A percentile compares a stretch with the other conserved stretches of the same genome.
Evolutionary conservation across 129 eudicot genomes (phyloP).

Genomic region (Glebionis coronaria): DNA sequence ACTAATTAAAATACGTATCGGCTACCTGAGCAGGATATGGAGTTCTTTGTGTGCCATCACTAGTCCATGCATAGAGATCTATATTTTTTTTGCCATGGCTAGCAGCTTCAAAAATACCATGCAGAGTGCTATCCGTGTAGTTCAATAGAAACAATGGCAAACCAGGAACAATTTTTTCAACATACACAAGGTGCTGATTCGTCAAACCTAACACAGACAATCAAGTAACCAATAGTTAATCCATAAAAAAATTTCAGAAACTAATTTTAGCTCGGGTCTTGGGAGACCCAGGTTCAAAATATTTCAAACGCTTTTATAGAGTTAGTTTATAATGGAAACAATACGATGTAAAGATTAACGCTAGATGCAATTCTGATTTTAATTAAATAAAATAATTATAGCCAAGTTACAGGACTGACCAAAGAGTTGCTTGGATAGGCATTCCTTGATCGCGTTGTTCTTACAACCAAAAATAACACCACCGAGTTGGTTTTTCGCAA

Average conservation of each 20-base stretch:
- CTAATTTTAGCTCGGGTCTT: too few species aligned
- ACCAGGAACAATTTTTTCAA: constrained; percentile 73
- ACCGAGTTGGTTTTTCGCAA: constrained; percentile 55
- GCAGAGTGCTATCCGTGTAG: constrained; percentile 53
- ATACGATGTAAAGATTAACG: not conserved
- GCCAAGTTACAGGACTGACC: constrained; percentile 44
- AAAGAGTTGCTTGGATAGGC: constrained; percentile 68
- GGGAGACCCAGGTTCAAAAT: too few species aligned
- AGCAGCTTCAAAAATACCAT: constrained; percentile 88
- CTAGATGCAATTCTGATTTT: too few species aligned
- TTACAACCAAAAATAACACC: constrained; percentile 77
- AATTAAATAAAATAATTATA: not conserved
- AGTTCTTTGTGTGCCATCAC: constrained; percentile 57
- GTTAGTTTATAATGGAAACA: not conserved
- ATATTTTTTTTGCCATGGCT: constrained; percentile 70
- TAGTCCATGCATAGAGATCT: constrained; percentile 79
- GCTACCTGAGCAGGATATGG: constrained; percentile 75
- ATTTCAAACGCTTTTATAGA: not conserved
- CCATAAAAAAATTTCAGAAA: too few species aligned
- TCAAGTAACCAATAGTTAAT: constrained; percentile 1
- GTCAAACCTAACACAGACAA: constrained; percentile 63
- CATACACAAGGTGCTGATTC: constrained; percentile 50
- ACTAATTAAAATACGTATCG: constrained; percentile 7
- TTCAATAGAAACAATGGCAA: constrained; percentile 80
- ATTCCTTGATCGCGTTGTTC: constrained; percentile 48